Percentiles rank a stretch among this genome's conserved stretches.
These are phyloP conservation scores for Auricularia cornea DNA, from an alignment of 768 basidiomycete genomes.

Conservation along the genomic window DNA sequence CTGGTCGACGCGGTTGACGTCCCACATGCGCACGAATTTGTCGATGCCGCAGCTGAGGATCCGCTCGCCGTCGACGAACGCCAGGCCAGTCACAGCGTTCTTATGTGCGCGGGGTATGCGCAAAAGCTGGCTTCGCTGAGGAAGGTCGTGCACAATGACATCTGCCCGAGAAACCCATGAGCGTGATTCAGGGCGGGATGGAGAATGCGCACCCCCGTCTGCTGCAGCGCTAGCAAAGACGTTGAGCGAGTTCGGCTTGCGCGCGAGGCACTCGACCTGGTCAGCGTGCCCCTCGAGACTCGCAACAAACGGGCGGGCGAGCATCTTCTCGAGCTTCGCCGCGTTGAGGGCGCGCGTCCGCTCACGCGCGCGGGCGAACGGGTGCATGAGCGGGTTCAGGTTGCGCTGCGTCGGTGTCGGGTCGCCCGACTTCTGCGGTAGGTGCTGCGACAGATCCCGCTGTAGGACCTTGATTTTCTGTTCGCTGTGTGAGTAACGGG, in stretches of 20 bases:
- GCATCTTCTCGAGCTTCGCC: constrained; percentile 93
- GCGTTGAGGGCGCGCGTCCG: constrained; percentile 91
- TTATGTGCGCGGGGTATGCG: constrained; percentile 68
- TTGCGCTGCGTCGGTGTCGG: constrained; percentile 86
- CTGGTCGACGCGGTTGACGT: constrained; percentile 14
- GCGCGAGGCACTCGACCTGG: constrained; percentile 80
- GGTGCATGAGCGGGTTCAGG: constrained; percentile 90
- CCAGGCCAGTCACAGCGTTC: constrained; percentile 76
- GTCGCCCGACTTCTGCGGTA: constrained; percentile 70
- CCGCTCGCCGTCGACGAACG: constrained; percentile 55
- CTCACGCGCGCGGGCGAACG: constrained; percentile 87
- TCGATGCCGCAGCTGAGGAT: constrained; percentile 79
- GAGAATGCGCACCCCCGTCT: constrained; percentile 71
- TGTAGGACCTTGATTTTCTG: constrained; percentile 85
- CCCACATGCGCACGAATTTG: constrained; percentile 77
- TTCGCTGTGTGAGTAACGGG: no score
- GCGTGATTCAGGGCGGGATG: neutral
- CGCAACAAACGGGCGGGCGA: constrained; percentile 93
- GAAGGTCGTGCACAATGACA: constrained; percentile 77
- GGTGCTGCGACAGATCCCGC: constrained; percentile 67
- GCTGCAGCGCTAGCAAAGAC: constrained; percentile 87
- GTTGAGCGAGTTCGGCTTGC: constrained; percentile 62
- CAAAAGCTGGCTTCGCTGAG: constrained; percentile 43
- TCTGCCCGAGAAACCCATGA: constrained; percentile 38
- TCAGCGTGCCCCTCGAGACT: constrained; percentile 89